phyloP scores from a whole-genome alignment of 225 moss, liverwort and hornwort species.

The Anthoceros angustus region DNA sequence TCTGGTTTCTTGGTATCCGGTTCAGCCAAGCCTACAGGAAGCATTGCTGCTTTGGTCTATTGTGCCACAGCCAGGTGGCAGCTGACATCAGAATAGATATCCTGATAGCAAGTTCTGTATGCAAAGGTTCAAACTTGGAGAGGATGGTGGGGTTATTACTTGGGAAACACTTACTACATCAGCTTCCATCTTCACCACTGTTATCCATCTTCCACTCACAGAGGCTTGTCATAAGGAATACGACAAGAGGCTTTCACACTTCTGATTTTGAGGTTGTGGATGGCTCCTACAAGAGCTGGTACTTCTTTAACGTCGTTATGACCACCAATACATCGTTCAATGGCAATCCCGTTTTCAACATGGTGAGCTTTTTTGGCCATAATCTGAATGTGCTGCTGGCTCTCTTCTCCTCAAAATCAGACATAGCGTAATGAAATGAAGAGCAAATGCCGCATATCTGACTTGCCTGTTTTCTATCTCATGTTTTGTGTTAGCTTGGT shows the following conservation, averaged over 20 bases:
- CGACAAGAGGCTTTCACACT: slow-evolving; percentile 4
- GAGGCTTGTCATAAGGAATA: slow-evolving; percentile 5
- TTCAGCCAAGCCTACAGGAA: background rate
- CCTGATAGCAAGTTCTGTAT: slow-evolving; percentile 5
- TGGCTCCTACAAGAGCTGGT: slow-evolving; percentile 4
- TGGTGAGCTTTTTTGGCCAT: background rate
- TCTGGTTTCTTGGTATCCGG: background rate
- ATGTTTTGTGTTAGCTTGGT: background rate
- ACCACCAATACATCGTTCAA: background rate
- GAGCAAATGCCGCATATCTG: background rate
- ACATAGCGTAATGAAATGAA: no score
- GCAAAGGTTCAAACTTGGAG: slow-evolving; percentile 5
- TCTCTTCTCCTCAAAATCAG: no score
- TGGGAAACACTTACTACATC: slow-evolving; percentile 1
- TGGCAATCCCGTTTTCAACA: background rate
- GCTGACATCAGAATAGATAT: slow-evolving; percentile 1
- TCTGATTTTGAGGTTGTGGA: background rate
- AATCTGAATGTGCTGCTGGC: background rate
- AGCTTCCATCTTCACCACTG: slow-evolving; percentile 4
- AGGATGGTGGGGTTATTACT: background rate
- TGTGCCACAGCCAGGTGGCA: background rate
- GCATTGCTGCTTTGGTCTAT: no score
- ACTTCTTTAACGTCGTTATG: background rate
- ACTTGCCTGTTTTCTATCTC: background rate
- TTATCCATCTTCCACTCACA: slow-evolving; percentile 3